These are phyloP conservation scores for Aspergillus intermedius DNA, from an alignment of 2,329 filamentous ascomycete species.

Conservation along the genomic window DNA sequence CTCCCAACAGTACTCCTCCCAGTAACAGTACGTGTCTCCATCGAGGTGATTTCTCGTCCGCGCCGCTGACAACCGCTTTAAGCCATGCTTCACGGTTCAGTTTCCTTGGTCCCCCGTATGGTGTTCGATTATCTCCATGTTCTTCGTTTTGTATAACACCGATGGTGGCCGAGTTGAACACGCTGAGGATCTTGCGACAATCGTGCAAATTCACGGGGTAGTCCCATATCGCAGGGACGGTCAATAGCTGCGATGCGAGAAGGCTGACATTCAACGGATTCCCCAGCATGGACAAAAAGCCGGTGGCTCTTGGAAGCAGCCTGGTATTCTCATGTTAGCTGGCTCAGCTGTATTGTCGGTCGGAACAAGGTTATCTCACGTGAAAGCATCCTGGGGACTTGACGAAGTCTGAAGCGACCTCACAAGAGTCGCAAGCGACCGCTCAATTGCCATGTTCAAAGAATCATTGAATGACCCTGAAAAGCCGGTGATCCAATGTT, in stretches of 20 bases:
- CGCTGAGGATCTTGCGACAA: conserved; percentile 52
- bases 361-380: conserved; percentile 34
- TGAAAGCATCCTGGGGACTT: conserved; percentile 53
- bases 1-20: conserved; percentile 69
- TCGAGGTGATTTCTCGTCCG: conserved; percentile 56
- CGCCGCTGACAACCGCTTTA: conserved; percentile 52
- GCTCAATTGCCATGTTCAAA: conserved; percentile 51
- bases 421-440: conserved; percentile 54
- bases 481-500: conserved; percentile 3
- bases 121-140: conserved; percentile 27
- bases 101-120: conserved; percentile 43
- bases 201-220: conserved; percentile 48
- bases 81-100: conserved; percentile 53
- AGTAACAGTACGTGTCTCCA: conserved; percentile 84
- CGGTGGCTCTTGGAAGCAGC: conserved; percentile 49
- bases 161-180: conserved; percentile 56
- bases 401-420: conserved; percentile 55
- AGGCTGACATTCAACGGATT: conserved; percentile 58
- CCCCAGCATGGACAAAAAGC: conserved; percentile 44
- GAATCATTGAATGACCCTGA: not conserved
- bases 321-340: conserved; percentile 17
- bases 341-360: not conserved
- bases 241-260: conserved; percentile 54
- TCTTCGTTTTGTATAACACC: conserved; percentile 46
- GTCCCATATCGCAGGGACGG: conserved; percentile 55